Conservation (phyloP, 257 asterid species). For the Pogostemon cablin region DNA sequence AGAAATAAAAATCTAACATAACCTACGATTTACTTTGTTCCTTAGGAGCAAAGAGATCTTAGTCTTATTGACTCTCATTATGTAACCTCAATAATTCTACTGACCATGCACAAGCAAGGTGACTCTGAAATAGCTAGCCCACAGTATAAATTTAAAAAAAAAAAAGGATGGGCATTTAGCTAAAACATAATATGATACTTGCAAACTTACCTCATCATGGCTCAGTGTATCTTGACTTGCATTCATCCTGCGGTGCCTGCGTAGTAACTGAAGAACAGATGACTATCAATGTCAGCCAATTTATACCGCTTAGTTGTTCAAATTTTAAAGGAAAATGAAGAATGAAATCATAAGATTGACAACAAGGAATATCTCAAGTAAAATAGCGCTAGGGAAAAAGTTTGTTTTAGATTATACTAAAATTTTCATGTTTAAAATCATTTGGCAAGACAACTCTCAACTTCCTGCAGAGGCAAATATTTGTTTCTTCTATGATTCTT, state of each 20-base stretch:
- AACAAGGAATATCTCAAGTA: not conserved
- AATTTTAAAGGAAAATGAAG: not conserved
- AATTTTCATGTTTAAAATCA: not conserved
- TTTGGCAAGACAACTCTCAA: conserved; percentile 18
- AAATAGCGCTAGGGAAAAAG: conserved; percentile 3
- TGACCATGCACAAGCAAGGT: conserved; percentile 15
- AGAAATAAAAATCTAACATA: not conserved
- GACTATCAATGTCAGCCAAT: conserved; percentile 12
- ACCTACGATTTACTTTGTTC: not conserved
- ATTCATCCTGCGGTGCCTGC: conserved; percentile 90
- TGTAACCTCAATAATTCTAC: conserved; percentile 21
- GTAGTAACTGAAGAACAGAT: conserved; percentile 63
- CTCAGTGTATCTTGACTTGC: conserved; percentile 62
- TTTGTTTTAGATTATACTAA: conserved; percentile 18
- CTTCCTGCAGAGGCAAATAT: conserved; percentile 16
- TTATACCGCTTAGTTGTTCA: conserved; percentile 7
- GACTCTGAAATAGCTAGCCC: conserved; percentile 25
- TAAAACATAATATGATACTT: conserved; percentile 22
- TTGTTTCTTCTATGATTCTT: conserved; percentile 3
- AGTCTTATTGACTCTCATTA: conserved; percentile 2
- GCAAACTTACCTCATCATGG: conserved; percentile 74
- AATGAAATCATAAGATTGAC: conserved; percentile 1
- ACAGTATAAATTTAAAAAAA: conserved; percentile 23
- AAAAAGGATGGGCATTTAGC: conserved; percentile 7
- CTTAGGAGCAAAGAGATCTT: not conserved